Conservation (phyloP, 2,329 filamentous ascomycete species). For the Diaporthe eres region DNA sequence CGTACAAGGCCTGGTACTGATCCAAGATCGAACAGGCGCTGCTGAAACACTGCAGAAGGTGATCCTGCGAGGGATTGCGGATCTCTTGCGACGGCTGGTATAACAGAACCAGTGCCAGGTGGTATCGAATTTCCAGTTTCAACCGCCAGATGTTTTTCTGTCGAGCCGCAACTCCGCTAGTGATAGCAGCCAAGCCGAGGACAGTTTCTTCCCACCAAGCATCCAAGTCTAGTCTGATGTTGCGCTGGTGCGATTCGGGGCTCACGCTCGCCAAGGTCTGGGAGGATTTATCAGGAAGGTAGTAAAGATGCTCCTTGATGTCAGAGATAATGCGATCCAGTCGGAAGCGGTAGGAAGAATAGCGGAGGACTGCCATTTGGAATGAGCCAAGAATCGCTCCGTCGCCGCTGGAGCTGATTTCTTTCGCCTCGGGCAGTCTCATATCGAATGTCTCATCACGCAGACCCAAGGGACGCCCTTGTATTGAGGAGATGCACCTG, state of each 20-base stretch:
- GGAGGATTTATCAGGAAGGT: neutral
- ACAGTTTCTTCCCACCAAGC: neutral
- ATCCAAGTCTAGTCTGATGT: neutral
- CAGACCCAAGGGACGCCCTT: neutral
- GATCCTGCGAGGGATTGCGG: neutral
- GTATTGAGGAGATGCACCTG: neutral
- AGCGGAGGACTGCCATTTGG: neutral
- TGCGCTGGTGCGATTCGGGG: neutral
- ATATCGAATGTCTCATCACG: conserved; percentile 19
- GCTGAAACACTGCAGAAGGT: conserved; percentile 5
- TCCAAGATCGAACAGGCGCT: conserved; percentile 5
- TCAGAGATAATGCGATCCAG: conserved; percentile 4
- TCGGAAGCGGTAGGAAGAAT: conserved; percentile 4
- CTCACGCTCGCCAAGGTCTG: neutral
- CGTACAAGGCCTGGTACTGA: neutral
- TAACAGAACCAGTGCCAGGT: neutral
- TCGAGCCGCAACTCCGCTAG: neutral
- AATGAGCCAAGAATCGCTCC: neutral
- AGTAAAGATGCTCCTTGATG: conserved; percentile 10
- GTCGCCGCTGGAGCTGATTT: neutral
- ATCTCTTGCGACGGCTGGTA: conserved; percentile 19
- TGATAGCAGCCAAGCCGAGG: neutral
- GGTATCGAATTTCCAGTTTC: conserved; percentile 1
- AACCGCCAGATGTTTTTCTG: conserved; percentile 9
- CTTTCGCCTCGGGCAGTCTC: neutral